Evolutionary conservation across 257 asterid species (phyloP), one percentile per base, ranked within the genome.

Genomic region (Petunia axillaris): DNA sequence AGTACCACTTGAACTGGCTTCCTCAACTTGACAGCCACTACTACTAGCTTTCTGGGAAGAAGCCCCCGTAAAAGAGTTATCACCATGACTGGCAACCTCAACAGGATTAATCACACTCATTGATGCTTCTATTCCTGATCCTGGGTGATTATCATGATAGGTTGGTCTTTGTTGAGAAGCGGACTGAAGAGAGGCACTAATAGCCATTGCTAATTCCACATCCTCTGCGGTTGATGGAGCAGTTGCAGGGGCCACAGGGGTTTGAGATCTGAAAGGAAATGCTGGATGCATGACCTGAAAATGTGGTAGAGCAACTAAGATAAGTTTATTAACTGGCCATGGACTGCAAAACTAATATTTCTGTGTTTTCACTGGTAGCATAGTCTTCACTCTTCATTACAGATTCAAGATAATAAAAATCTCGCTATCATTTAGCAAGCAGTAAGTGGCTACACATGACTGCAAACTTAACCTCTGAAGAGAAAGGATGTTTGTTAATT

Each of bases 121-220:
- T 75, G 92, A 88, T 79, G 90, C 84, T 81, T 64, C 81, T 52
- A 80, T 38, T 81, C 39, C 88, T 73, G 89, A 80, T 82, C 84
- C 91, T 2, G 70, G 38, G 70, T 64, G 84, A 58, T 85, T 58
- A 79, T 82, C 86, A 14, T 77, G 44, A 81, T 60, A 70, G 36
- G 82, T 66, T 35, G 87, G 91, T n/a, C 76, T 81, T 64, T 78
- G 83, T 55, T 80, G 87, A 37, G 87, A 53, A 14, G 89, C 63
- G 25, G 91, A 75, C 50, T 89, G 94, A 81, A 89, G 90, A 84
- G 98, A 95, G 77, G 97, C 92, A n/a, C 83, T 85, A 16, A 92
- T 85, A 16, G 97, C 98, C 89, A 84, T 85, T 38, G 87, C 86
- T 67, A 92, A 81, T 76, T 92, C 91, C 50, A 84, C 84, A 55